Evolutionary conservation across 805 yeast genomes (phyloP).

Genomic region (Danielia oregonensis): DNA sequence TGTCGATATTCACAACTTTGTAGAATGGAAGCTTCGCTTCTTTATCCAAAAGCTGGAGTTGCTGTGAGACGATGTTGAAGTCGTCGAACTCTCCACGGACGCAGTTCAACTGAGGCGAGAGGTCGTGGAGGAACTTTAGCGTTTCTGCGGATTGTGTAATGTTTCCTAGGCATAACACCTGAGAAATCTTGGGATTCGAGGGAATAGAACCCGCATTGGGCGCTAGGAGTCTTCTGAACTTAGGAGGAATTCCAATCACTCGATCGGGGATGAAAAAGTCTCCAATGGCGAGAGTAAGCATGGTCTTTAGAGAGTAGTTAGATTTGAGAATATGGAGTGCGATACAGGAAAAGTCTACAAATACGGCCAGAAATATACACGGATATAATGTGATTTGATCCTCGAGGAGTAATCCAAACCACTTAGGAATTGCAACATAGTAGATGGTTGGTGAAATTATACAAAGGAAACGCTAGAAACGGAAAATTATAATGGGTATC

Average conservation of each 20-base stretch:
- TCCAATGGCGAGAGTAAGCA: slow-evolving; percentile 69
- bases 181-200: slow-evolving; percentile 63
- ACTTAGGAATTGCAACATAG: no score
- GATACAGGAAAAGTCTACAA: no score
- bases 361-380: no score
- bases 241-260: slow-evolving; percentile 55
- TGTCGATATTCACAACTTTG: slow-evolving; percentile 63
- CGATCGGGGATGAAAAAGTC: slow-evolving; percentile 90
- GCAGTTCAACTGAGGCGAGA: slow-evolving; percentile 69
- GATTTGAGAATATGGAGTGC: background rate
- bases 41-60: slow-evolving; percentile 17
- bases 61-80: slow-evolving; percentile 33
- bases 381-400: no score
- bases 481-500: no score
- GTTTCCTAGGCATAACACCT: slow-evolving; percentile 84
- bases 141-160: slow-evolving; percentile 66
- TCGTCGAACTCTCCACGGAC: slow-evolving; percentile 84
- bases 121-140: slow-evolving; percentile 54
- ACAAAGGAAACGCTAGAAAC: no score
- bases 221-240: slow-evolving; percentile 71
- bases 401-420: no score
- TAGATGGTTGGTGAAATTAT: no score
- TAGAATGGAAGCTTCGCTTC: slow-evolving; percentile 50
- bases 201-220: slow-evolving; percentile 51
- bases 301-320: slow-evolving; percentile 12